A percentile compares a stretch with the other conserved stretches of the same genome.
Conservation (phyloP, 2,329 filamentous ascomycete genomes). For the Sclerotinia subarctica region DNA sequence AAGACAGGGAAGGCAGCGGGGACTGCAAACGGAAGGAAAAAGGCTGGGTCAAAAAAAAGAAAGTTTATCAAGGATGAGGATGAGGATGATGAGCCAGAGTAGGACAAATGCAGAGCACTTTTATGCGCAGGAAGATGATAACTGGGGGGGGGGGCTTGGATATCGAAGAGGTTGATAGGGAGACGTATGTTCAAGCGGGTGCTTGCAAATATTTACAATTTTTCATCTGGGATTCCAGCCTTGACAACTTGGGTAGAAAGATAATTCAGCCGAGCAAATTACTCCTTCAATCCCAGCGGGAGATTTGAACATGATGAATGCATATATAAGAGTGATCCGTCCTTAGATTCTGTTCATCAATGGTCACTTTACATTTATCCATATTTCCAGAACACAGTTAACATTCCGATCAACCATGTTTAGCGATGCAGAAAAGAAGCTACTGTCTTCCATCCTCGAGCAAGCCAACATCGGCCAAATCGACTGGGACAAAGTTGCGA, state of each 20-base stretch:
- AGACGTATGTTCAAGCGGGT: background rate
- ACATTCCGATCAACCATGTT: background rate
- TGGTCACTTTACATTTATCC: background rate
- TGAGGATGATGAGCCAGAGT: background rate
- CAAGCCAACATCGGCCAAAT: conserved; percentile 1
- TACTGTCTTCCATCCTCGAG: conserved; percentile 3
- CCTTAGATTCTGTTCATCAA: background rate
- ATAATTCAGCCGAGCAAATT: background rate
- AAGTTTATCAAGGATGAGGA: background rate
- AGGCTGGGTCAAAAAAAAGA: background rate
- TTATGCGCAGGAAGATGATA: background rate
- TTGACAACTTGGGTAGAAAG: background rate
- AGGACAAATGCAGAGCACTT: no score
- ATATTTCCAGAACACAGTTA: background rate
- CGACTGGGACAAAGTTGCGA: conserved; percentile 1
- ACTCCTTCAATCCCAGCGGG: background rate
- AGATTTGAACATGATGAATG: background rate
- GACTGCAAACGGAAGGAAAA: background rate
- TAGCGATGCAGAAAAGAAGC: background rate
- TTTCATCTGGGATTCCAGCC: background rate
- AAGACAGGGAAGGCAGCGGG: background rate
- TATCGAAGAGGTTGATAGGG: background rate
- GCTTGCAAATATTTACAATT: background rate
- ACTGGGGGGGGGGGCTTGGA: background rate
- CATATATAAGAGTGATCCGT: background rate